phyloP scores from a whole-genome alignment of 139 green algal genomes.

The Chlamydomonas urium region DNA sequence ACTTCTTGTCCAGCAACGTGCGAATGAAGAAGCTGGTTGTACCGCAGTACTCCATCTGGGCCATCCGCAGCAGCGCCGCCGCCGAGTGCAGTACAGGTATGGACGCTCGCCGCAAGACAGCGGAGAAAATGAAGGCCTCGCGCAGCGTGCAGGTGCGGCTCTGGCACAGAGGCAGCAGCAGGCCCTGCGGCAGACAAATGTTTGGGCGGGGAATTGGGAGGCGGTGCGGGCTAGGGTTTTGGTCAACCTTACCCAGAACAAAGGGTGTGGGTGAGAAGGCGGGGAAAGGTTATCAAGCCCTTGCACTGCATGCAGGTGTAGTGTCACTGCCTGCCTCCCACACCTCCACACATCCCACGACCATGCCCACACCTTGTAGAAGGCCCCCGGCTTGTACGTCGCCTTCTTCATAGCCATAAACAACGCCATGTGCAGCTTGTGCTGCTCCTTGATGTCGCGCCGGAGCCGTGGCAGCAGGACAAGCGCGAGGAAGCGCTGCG shows the following conservation, averaged over 20 bases:
- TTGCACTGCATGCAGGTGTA: too few relatives aligned
- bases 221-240: too few relatives aligned
- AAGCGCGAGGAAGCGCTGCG: slow-evolving; percentile 90
- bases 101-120: slow-evolving; percentile 73
- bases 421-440: slow-evolving; percentile 92
- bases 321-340: too few relatives aligned
- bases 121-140: slow-evolving; percentile 93
- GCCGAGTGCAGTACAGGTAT: slow-evolving; percentile 91
- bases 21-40: slow-evolving; percentile 97
- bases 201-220: too few relatives aligned
- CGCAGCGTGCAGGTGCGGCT: slow-evolving; percentile 80
- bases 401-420: slow-evolving; percentile 92
- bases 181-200: slow-evolving; percentile 55
- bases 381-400: slow-evolving; percentile 95
- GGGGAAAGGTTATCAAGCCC: too few relatives aligned
- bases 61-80: slow-evolving; percentile 70
- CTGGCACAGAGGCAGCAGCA: slow-evolving; percentile 86
- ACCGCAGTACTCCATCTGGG: slow-evolving; percentile 86
- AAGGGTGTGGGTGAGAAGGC: too few relatives aligned
- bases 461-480: slow-evolving; percentile 91
- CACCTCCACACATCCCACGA: too few relatives aligned
- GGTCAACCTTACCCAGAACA: too few relatives aligned
- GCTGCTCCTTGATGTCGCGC: slow-evolving; percentile 79
- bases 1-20: slow-evolving; percentile 98
- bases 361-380: slow-evolving; percentile 78